Evolutionary conservation across 768 basidiomycete genomes (phyloP).

Genomic region (Russula olivacea): DNA sequence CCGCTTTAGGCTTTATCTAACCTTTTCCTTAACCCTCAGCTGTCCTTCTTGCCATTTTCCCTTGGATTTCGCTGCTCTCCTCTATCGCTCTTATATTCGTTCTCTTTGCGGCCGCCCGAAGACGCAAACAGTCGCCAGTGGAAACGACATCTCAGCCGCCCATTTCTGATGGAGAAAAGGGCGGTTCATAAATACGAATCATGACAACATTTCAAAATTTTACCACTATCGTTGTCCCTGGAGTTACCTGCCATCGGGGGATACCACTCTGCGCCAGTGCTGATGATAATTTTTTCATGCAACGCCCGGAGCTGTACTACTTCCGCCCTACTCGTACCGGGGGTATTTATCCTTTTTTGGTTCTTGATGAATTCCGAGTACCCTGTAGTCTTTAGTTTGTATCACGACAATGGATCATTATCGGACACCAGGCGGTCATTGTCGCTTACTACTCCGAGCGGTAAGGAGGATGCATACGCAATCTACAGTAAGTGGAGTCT

Average conservation of each 20-base stretch:
- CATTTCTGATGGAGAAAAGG: constrained; percentile 1
- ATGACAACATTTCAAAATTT: too few relatives aligned
- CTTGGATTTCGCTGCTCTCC: constrained; percentile 17
- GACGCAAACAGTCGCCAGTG: background rate
- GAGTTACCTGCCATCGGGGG: background rate
- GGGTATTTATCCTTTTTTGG: background rate
- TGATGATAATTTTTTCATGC: background rate
- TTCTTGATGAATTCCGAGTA: constrained; percentile 1
- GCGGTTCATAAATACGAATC: background rate
- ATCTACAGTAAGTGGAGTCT: background rate
- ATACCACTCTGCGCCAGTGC: background rate
- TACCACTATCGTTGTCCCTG: background rate
- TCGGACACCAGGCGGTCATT: background rate
- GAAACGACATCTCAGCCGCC: background rate
- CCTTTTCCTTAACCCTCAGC: background rate
- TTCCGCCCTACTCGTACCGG: background rate
- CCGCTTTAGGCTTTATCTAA: background rate
- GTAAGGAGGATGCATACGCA: background rate
- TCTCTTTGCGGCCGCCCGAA: constrained; percentile 13
- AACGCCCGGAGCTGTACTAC: background rate
- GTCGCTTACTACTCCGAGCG: background rate
- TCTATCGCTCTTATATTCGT: background rate
- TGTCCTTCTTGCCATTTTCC: constrained; percentile 19
- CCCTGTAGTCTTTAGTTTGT: background rate
- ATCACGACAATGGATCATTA: background rate